Base-by-base conservation (phyloP, 352 stramenopile genomes). In the Phytopythium ostracodes region DNA sequence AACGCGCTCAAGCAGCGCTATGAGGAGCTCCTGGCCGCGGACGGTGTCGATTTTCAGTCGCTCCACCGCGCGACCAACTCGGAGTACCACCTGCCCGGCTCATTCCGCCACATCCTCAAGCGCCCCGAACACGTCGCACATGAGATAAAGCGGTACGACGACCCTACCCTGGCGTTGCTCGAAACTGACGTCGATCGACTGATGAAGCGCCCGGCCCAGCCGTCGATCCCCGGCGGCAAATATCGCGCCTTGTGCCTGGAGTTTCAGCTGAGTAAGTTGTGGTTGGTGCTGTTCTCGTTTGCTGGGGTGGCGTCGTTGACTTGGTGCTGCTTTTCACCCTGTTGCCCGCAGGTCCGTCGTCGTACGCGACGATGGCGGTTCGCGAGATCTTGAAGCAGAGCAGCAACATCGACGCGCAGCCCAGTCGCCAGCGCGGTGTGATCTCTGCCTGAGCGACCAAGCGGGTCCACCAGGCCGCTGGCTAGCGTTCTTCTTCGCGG, bases 291-390 rank as follows among this genome's bases (percentile, higher is more conserved):
- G 18, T 15, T 10, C 20, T 12, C 18, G 35, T 5, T 12, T 62
- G 22, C 9, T n/a, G 42, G 5, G 17, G 11, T 59, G 17, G 17
- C 29, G 36, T 43, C 4, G 14, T 17, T 50, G 18, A 42, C 25
- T 31, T 1, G 17, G 14, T 46, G 35, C 2, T 44, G 31, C 18
- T 25, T n/a, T 58, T 40, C 33, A 12, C 10, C n/a, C n/a, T n/a
- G 29, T n/a, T 38, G 31, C 38, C 15, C 22, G 9, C 52, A 84
- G 81, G 79, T 58, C 70, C 93, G 27, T 98, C 92, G 8, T 88
- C 92, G 35, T 99, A 99, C 79, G 97, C 97, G 8, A 99, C 96
- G 9, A 97, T 98, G 82, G 92, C 91, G 10, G 75, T 99, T 50
- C 84, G 97, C 59, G 97, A 99, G 70, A 71, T 99, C 14, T 97